A percentile compares a stretch with the other conserved stretches of the same genome.
Conservation (phyloP, 148 eudicot genomes). For the Drosera capensis region DNA sequence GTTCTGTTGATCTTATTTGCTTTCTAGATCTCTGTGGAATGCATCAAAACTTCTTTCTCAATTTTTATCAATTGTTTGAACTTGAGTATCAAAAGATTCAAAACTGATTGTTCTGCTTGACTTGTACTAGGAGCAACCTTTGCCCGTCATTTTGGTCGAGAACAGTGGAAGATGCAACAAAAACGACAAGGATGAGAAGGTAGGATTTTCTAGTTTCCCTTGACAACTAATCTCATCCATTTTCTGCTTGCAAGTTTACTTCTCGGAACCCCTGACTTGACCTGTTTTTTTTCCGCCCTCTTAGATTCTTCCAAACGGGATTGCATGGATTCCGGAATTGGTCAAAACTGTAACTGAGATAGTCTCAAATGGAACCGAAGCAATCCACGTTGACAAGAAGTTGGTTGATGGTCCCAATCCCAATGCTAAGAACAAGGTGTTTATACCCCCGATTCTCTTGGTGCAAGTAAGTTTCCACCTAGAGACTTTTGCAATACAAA, state of each 20-base stretch:
- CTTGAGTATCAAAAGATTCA: too few species aligned
- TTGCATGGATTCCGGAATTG: conserved; percentile 81
- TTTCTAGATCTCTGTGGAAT: neutral
- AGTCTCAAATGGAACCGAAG: conserved; percentile 49
- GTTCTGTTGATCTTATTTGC: too few species aligned
- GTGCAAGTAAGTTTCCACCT: conserved; percentile 59
- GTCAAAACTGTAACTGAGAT: conserved; percentile 51
- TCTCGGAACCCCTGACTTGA: neutral
- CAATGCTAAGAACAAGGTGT: conserved; percentile 50
- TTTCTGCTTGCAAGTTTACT: neutral
- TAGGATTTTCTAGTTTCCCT: conserved; percentile 16
- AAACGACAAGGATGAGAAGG: conserved; percentile 85
- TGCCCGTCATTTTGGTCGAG: conserved; percentile 90
- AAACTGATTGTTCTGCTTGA: conserved; percentile 1
- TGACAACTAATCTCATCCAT: neutral
- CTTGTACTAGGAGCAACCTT: conserved; percentile 32
- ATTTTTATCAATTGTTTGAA: neutral
- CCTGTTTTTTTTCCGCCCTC: conserved; percentile 2
- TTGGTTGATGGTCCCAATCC: conserved; percentile 92
- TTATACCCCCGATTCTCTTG: conserved; percentile 58
- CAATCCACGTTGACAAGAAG: conserved; percentile 64
- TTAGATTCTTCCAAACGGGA: conserved; percentile 83
- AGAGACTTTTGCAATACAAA: neutral
- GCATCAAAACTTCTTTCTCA: neutral
- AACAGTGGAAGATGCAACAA: conserved; percentile 94